These are phyloP conservation scores for Neopestalotiopsis sp. DNA, from an alignment of 2,329 filamentous ascomycete species.

Conservation along the genomic window DNA sequence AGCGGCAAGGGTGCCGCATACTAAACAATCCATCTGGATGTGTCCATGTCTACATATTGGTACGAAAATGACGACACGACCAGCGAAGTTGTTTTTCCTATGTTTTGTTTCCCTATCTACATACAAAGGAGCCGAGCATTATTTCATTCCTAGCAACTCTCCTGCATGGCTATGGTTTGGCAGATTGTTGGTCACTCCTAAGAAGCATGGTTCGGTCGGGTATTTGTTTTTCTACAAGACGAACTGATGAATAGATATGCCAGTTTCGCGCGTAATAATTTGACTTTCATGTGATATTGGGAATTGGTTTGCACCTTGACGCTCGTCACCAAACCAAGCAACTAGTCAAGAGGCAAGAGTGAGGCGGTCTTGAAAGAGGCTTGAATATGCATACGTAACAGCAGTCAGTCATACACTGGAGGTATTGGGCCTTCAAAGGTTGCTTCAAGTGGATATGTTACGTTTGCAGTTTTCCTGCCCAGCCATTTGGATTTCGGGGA, in stretches of 20 bases:
- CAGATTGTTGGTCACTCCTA: not conserved
- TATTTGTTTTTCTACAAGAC: not conserved
- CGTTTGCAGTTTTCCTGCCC: not conserved
- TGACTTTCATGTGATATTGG: too few species aligned
- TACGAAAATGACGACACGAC: not conserved
- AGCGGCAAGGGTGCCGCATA: conserved; percentile 45
- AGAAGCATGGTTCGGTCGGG: conserved; percentile 9
- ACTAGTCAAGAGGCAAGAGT: not conserved
- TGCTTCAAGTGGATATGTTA: not conserved
- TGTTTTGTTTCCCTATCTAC: not conserved
- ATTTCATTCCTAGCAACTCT: not conserved
- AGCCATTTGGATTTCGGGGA: not conserved
- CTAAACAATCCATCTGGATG: conserved; percentile 28
- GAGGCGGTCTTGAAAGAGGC: not conserved
- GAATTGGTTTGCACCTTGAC: not conserved
- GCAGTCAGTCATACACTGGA: not conserved
- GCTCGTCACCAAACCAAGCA: not conserved
- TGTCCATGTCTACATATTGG: conserved; percentile 16
- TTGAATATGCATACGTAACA: not conserved
- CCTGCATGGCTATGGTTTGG: conserved; percentile 10
- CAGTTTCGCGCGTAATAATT: not conserved
- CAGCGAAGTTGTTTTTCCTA: conserved; percentile 2
- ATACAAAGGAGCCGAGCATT: not conserved
- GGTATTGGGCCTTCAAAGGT: not conserved
- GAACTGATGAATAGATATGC: not conserved